A percentile compares a stretch with the other conserved stretches of the same genome.
Evolutionary conservation across 768 basidiomycete species (phyloP).

Genomic region (Tricholoma flavovirens): DNA sequence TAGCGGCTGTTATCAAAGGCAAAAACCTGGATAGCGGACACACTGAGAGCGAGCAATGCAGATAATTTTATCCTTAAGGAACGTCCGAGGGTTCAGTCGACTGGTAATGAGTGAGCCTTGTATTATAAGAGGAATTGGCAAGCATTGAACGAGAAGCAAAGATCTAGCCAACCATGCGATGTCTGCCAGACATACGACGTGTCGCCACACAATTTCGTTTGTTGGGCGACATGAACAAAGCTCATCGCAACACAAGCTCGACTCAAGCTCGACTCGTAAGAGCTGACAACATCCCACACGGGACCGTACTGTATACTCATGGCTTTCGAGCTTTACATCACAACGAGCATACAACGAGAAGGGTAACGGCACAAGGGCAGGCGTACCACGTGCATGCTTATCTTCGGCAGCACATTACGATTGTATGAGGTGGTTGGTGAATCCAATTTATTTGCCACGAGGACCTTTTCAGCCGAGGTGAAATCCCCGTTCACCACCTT

Average conservation of each 20-base stretch:
- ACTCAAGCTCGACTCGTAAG: neutral
- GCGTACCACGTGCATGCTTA: conserved; percentile 12
- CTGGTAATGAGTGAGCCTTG: neutral
- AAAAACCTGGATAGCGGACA: conserved; percentile 11
- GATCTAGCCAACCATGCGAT: neutral
- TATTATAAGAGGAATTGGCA: neutral
- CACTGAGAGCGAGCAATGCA: conserved; percentile 4
- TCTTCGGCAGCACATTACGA: conserved; percentile 7
- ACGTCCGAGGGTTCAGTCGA: neutral
- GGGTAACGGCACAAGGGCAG: neutral
- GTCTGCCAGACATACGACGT: neutral
- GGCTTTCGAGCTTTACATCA: conserved; percentile 3
- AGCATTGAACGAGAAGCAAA: neutral
- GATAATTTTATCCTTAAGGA: conserved; percentile 10
- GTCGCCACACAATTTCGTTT: neutral
- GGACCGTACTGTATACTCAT: neutral
- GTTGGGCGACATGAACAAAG: neutral
- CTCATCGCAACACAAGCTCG: neutral
- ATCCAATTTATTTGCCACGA: neutral
- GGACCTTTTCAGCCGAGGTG: neutral
- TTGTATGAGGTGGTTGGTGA: too few relatives aligned
- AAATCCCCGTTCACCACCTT: neutral
- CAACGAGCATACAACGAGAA: conserved; percentile 8
- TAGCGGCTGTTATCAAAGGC: conserved; percentile 54
- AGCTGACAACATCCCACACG: neutral